Conservation (phyloP, 257 asterid genomes). For the Nicotiana undulata region DNA sequence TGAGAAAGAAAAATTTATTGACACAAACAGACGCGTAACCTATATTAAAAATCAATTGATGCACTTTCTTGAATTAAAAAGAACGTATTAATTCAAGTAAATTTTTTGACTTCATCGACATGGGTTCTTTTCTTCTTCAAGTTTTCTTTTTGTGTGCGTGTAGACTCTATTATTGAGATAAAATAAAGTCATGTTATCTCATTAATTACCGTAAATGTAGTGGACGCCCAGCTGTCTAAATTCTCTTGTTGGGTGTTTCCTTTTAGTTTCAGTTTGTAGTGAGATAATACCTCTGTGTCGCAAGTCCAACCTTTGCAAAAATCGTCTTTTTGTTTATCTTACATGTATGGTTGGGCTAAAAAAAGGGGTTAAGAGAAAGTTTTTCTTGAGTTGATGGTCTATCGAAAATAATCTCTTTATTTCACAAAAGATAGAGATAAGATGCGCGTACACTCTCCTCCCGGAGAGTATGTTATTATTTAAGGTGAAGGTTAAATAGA, state of each 20-base stretch:
- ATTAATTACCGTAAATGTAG: background rate
- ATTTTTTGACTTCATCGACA: background rate
- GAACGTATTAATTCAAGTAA: background rate
- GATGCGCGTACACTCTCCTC: too few species aligned
- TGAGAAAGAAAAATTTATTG: too few species aligned
- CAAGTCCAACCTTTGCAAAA: background rate
- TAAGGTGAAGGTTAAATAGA: too few species aligned
- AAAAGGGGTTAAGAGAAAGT: too few species aligned
- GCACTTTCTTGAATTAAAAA: too few species aligned
- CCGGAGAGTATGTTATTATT: too few species aligned
- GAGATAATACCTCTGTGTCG: background rate
- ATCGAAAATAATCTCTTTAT: too few species aligned
- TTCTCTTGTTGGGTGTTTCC: background rate
- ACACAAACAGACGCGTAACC: too few species aligned
- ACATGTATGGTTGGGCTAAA: too few species aligned
- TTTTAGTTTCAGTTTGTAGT: background rate
- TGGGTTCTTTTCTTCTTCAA: background rate
- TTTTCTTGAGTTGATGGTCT: too few species aligned
- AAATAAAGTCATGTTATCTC: background rate
- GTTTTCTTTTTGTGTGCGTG: rapidly evolving
- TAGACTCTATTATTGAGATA: background rate
- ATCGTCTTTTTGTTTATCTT: background rate
- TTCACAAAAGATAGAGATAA: too few species aligned
- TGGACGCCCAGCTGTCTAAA: background rate
- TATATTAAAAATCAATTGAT: too few species aligned